These are phyloP conservation scores for Psilocybe subaeruginosa DNA, from an alignment of 768 basidiomycete genomes.

Conservation along the genomic window DNA sequence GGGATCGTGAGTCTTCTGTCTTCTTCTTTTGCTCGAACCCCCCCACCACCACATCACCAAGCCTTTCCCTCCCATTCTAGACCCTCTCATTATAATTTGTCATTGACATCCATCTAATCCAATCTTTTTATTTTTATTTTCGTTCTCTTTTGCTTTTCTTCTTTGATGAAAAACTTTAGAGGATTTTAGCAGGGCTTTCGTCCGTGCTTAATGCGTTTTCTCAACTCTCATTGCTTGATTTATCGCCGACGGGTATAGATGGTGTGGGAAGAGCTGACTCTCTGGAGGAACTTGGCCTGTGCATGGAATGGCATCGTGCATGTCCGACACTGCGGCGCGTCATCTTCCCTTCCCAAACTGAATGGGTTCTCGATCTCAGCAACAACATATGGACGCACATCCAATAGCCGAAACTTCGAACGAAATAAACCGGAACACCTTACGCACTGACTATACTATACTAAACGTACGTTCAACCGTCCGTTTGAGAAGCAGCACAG, in stretches of 20 bases:
- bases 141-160: background rate
- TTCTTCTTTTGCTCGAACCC: background rate
- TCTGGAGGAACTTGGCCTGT: slow-evolving; percentile 54
- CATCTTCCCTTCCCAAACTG: slow-evolving; percentile 57
- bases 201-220: slow-evolving; percentile 55
- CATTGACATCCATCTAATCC: background rate
- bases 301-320: slow-evolving; percentile 54
- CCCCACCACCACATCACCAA: slow-evolving; percentile 1
- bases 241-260: slow-evolving; percentile 60
- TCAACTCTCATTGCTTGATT: slow-evolving; percentile 54
- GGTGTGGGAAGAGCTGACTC: slow-evolving; percentile 44
- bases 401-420: no score
- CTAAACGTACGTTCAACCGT: no score
- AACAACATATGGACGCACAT: no score
- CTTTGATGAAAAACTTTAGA: slow-evolving; percentile 32
- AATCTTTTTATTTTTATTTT: background rate
- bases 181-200: slow-evolving; percentile 61
- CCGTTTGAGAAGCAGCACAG: no score
- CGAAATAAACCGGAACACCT: no score
- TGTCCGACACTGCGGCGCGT: slow-evolving; percentile 57
- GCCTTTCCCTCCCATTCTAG: background rate
- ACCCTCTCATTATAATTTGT: background rate
- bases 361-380: slow-evolving; percentile 37
- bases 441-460: no score
- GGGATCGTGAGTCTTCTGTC: slow-evolving; percentile 58